phyloP scores from a whole-genome alignment of 75 land plant genomes.

The Pinus tabuliformis region DNA sequence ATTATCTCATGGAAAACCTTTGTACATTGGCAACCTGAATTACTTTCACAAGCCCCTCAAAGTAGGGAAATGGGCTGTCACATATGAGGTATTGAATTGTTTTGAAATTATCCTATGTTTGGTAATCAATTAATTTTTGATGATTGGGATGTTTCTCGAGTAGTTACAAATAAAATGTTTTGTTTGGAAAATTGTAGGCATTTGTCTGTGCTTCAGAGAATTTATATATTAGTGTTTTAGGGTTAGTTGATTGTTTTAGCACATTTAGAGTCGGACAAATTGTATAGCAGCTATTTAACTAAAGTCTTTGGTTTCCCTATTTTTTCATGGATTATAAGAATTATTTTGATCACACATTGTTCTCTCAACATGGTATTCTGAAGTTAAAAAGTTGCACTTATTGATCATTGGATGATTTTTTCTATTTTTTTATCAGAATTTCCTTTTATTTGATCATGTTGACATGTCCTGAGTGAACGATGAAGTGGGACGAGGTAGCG shows the following conservation, averaged over 20 bases:
- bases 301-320: too few species aligned
- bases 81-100: conserved; percentile 68
- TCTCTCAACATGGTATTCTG: too few species aligned
- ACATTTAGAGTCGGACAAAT: too few species aligned
- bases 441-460: too few species aligned
- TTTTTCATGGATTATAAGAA: too few species aligned
- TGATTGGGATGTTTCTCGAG: background rate
- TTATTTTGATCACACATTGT: too few species aligned
- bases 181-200: background rate
- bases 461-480: too few species aligned
- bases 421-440: too few species aligned
- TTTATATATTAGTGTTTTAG: background rate
- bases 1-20: conserved; percentile 21
- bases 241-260: background rate
- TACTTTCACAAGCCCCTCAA: conserved; percentile 83
- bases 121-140: background rate
- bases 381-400: too few species aligned
- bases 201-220: background rate
- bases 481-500: too few species aligned
- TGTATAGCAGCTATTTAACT: too few species aligned
- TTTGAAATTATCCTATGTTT: background rate
- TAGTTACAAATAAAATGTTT: conserved; percentile 2
- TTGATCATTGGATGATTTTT: too few species aligned
- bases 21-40: conserved; percentile 86
- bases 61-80: conserved; percentile 95